Conservation (phyloP, 345 rosid species). For the Cochlearia excelsa region DNA sequence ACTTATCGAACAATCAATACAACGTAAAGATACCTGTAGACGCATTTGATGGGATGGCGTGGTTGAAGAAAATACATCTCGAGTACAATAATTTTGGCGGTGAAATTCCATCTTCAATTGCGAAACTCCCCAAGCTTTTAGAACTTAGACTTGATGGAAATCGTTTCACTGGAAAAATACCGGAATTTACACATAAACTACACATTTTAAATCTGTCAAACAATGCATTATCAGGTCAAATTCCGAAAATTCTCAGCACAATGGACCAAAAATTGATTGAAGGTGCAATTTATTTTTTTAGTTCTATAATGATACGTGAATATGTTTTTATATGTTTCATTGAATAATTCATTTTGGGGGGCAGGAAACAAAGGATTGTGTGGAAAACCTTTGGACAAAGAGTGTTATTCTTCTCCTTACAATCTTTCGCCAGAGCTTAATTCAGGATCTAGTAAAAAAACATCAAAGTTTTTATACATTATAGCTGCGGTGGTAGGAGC, state of each 20-base stretch:
- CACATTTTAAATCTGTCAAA: constrained; percentile 46
- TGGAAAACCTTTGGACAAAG: constrained; percentile 47
- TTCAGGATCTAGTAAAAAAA: not conserved
- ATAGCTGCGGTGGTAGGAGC: constrained; percentile 32
- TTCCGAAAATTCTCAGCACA: constrained; percentile 48
- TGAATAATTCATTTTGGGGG: not conserved
- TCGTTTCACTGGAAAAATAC: constrained; percentile 54
- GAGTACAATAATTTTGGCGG: constrained; percentile 55
- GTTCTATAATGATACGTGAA: not conserved
- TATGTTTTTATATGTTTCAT: not conserved
- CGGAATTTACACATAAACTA: constrained; percentile 45
- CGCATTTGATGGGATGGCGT: constrained; percentile 57
- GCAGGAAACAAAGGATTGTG: constrained; percentile 75
- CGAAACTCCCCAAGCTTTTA: constrained; percentile 46
- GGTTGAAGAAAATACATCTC: constrained; percentile 62
- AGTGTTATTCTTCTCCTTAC: constrained; percentile 26
- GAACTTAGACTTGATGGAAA: constrained; percentile 63
- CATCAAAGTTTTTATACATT: constrained; percentile 24
- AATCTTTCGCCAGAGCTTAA: not conserved
- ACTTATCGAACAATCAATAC: constrained; percentile 58
- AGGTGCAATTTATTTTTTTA: constrained; percentile 36
- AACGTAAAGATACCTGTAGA: constrained; percentile 52
- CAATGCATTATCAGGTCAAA: constrained; percentile 57
- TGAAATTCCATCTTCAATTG: constrained; percentile 57
- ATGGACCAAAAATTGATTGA: constrained; percentile 41